phyloP scores from a whole-genome alignment of 148 eudicot genomes.

The Arbutus unedo region DNA sequence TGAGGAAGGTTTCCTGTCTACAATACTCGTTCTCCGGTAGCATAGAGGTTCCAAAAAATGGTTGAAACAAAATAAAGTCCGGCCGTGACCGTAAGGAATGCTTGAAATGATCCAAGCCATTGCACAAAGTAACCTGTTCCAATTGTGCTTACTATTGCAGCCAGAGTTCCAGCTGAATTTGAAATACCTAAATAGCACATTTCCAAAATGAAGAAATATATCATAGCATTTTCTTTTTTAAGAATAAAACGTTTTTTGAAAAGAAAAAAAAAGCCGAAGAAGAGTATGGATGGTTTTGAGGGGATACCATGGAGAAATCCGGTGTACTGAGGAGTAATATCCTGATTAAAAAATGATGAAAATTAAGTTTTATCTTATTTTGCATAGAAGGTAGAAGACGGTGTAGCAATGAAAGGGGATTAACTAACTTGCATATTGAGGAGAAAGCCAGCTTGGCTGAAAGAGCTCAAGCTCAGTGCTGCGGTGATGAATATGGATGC shows the following conservation, averaged over 20 bases:
- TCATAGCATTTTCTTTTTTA: not conserved
- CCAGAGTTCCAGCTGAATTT: conserved; percentile 84
- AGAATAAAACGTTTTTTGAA: not conserved
- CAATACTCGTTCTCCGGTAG: conserved; percentile 69
- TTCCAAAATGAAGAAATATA: not conserved
- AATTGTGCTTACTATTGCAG: conserved; percentile 86
- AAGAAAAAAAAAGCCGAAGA: not conserved
- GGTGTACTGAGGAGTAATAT: conserved; percentile 86
- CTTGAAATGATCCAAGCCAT: conserved; percentile 95
- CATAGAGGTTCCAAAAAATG: conserved; percentile 76
- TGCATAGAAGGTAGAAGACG: too few species aligned
- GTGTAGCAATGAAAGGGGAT: not conserved
- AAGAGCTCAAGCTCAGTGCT: conserved; percentile 85
- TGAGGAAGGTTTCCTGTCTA: conserved; percentile 19
- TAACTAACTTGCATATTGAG: conserved; percentile 81
- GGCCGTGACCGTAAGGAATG: conserved; percentile 78
- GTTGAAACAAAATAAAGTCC: conserved; percentile 67
- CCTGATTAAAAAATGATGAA: conserved; percentile 41
- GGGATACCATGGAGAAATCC: conserved; percentile 83
- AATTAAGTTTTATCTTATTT: not conserved
- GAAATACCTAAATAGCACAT: conserved; percentile 61
- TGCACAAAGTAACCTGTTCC: conserved; percentile 88
- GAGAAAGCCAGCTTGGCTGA: conserved; percentile 95
- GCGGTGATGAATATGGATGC: conserved; percentile 63
- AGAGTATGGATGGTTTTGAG: not conserved